Base-by-base conservation (phyloP, 1,284 basidiomycete species). In the Trichosporon sp. region DNA sequence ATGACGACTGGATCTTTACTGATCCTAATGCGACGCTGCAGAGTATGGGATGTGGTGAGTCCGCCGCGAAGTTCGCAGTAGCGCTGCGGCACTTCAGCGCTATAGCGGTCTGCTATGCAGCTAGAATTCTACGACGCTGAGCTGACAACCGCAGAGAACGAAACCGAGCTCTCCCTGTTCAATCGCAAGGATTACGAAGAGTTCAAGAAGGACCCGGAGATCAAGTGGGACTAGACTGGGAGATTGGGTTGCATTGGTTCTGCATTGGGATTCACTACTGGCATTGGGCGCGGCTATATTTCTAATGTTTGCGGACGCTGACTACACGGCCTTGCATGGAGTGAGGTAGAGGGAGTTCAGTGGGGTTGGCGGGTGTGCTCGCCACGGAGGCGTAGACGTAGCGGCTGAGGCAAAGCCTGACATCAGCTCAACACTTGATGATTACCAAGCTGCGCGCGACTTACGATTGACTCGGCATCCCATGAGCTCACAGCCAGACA, bases 121-220 rank as follows among this genome's bases (percentile, higher is more conserved):
- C 32, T 16, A 5, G 13, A 19, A 21, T 16, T 21, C 21, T 29
- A n/a, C 19, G 13, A 16, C 10, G 56, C 23, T 16, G 16, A 52
- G 62, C 33, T 64, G 52, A 60, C 60, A 49, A 23, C 11, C 80
- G 8, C 49, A 96, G 94, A 95, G 79, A 95, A 96, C 77, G 94
- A 97, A 79, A 90, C 90, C 0, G 94, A 97, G 81, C 84, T 94
- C 67, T 94, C 91, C 74, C 89, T 95, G 79, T 96, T 96, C 83
- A 89, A 89, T 72, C 83, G 85, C 44, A 83, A 85, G 49, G 80
- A 86, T 10, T 96, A 95, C 72, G 87, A 92, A 58, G 80, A 81
- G 40, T 96, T 92, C 85, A 90, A 90, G 79, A 70, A 81, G 34
- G 84, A 95, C 78, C 94, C 94, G 19, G 86, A 89, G 82, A 91